Percentiles rank a stretch among this genome's conserved stretches.
These are phyloP conservation scores for Penicillium canariense DNA, from an alignment of 495 filamentous ascomycete genomes.

Conservation along the genomic window DNA sequence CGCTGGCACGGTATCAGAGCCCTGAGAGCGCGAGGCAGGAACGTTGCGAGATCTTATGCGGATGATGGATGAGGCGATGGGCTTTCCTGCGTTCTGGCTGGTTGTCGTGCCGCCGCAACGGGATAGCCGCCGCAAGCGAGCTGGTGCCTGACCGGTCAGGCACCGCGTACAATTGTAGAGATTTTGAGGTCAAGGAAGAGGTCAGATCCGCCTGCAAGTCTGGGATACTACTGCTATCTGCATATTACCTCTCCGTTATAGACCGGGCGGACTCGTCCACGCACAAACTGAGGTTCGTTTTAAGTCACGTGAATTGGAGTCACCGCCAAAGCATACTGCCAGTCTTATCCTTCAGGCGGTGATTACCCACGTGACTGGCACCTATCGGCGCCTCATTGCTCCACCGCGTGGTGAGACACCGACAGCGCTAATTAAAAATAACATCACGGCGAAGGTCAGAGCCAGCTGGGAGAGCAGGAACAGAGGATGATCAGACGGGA, in stretches of 20 bases:
- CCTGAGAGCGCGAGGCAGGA: constrained; percentile 15
- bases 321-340: constrained; percentile 8
- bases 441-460: constrained; percentile 5
- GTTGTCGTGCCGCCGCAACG: constrained; percentile 47
- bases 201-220: too few relatives aligned
- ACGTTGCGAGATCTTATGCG: constrained; percentile 20
- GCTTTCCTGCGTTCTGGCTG: constrained; percentile 46
- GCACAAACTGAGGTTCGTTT: not conserved
- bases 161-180: not conserved
- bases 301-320: not conserved
- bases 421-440: constrained; percentile 28
- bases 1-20: constrained; percentile 9
- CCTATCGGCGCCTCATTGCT: constrained; percentile 5
- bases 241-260: too few relatives aligned
- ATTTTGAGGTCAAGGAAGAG: not conserved
- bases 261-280: not conserved
- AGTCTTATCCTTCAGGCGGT: constrained; percentile 5
- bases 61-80: constrained; percentile 33
- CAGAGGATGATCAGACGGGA: constrained; percentile 11
- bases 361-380: not conserved
- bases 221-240: too few relatives aligned
- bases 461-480: not conserved
- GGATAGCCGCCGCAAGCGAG: constrained; percentile 49
- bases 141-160: constrained; percentile 27
- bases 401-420: constrained; percentile 23